Conservation (phyloP, 2,329 filamentous ascomycete genomes). For the Epichloe bromicola region DNA sequence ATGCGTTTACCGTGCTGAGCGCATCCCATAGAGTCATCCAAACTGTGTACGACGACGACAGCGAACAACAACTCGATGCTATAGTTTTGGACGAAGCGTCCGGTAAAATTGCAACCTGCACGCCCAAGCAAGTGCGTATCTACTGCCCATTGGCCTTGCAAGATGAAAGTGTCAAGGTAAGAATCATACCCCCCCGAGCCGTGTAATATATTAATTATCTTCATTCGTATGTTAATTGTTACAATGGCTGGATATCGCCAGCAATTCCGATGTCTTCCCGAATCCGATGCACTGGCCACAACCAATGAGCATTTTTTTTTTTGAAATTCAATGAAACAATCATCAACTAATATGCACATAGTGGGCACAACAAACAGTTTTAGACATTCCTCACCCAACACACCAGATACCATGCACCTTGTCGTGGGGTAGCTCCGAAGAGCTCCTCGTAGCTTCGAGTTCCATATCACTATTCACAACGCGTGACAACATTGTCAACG, state of each 20-base stretch:
- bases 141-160: slow-evolving; percentile 63
- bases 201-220: not conserved
- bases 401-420: slow-evolving; percentile 34
- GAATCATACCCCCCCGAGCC: not conserved
- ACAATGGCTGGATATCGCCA: no score
- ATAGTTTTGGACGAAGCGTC: slow-evolving; percentile 69
- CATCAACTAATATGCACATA: slow-evolving; percentile 20
- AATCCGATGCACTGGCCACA: no score
- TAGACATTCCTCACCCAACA: slow-evolving; percentile 28
- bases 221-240: no score
- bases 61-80: slow-evolving; percentile 49
- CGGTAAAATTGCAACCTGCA: slow-evolving; percentile 74
- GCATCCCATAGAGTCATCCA: slow-evolving; percentile 66
- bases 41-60: slow-evolving; percentile 78
- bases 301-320: no score
- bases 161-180: slow-evolving; percentile 61
- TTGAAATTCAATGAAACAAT: not conserved
- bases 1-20: slow-evolving; percentile 71
- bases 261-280: no score
- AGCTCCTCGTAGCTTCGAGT: slow-evolving; percentile 66
- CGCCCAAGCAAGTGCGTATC: slow-evolving; percentile 52
- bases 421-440: slow-evolving; percentile 79
- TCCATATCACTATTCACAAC: slow-evolving; percentile 56
- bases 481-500: slow-evolving; percentile 33
- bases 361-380: slow-evolving; percentile 53